Conservation (phyloP, 2,329 filamentous ascomycete species). For the Byssochlamys sp. region DNA sequence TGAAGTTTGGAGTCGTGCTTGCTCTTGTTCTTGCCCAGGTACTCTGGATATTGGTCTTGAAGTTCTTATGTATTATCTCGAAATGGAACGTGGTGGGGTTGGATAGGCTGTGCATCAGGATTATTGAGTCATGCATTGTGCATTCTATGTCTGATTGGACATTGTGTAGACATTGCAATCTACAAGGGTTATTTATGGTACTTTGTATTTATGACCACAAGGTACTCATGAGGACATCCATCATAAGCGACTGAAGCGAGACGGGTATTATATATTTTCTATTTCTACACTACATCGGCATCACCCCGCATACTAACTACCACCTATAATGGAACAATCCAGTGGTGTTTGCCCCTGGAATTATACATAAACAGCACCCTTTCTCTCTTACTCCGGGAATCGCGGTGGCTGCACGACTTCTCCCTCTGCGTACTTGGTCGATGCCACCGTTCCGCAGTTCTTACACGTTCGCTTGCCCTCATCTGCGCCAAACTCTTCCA, state of each 20-base stretch:
- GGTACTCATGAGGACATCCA: background rate
- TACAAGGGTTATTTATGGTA: background rate
- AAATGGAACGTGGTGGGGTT: background rate
- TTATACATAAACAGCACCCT: background rate
- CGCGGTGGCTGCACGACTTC: constrained; percentile 35
- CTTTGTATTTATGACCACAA: background rate
- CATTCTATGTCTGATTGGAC: background rate
- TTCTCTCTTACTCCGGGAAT: constrained; percentile 21
- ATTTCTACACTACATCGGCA: background rate
- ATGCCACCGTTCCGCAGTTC: constrained; percentile 66
- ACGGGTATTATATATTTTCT: background rate
- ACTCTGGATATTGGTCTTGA: background rate
- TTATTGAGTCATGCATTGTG: background rate
- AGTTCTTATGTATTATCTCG: background rate
- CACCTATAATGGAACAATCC: background rate
- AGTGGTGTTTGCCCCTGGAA: background rate
- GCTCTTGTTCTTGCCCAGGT: too few species aligned
- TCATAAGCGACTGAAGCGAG: background rate
- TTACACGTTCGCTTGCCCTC: constrained; percentile 63
- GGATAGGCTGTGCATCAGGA: background rate
- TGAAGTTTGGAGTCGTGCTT: too few species aligned
- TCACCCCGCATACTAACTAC: background rate
- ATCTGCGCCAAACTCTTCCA: constrained; percentile 67
- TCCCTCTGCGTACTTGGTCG: constrained; percentile 36
- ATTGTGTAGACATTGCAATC: background rate